Conservation (phyloP, 176 grass and related monocot species). For the Coix lacrymajobi region DNA sequence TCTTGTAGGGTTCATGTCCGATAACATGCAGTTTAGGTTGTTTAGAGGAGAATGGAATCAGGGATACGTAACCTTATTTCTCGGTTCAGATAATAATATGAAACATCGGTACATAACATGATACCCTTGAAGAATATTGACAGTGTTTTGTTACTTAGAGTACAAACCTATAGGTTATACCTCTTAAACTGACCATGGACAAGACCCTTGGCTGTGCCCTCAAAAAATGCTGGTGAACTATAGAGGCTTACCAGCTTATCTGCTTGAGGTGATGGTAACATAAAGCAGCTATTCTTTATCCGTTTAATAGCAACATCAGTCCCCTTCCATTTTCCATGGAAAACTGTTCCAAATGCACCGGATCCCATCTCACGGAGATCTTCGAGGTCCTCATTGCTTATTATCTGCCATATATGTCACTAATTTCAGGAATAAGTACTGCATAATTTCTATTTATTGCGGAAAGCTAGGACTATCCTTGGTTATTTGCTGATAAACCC, state of each 20-base stretch:
- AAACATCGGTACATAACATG: not conserved
- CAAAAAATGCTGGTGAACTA: constrained; percentile 15
- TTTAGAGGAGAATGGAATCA: not conserved
- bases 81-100: not conserved
- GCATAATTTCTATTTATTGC: not conserved
- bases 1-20: not conserved
- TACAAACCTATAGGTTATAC: not conserved
- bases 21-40: not conserved
- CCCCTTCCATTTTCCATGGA: constrained; percentile 94
- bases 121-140: not conserved
- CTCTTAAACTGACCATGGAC: constrained; percentile 1
- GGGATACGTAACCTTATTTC: not conserved
- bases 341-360: constrained; percentile 89
- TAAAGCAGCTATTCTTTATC: constrained; percentile 89
- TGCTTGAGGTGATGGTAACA: constrained; percentile 51
- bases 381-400: constrained; percentile 90
- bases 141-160: not conserved
- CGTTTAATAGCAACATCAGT: constrained; percentile 92
- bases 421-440: not conserved
- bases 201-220: not conserved
- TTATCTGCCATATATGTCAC: constrained; percentile 47
- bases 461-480: not conserved
- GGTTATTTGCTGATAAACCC: not conserved
- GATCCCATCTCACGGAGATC: constrained; percentile 81
- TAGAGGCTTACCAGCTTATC: constrained; percentile 60